Evolutionary conservation across 2,329 filamentous ascomycete species (phyloP), one percentile per base, ranked within the genome.

Genomic region (Penicillium oxalicum): DNA sequence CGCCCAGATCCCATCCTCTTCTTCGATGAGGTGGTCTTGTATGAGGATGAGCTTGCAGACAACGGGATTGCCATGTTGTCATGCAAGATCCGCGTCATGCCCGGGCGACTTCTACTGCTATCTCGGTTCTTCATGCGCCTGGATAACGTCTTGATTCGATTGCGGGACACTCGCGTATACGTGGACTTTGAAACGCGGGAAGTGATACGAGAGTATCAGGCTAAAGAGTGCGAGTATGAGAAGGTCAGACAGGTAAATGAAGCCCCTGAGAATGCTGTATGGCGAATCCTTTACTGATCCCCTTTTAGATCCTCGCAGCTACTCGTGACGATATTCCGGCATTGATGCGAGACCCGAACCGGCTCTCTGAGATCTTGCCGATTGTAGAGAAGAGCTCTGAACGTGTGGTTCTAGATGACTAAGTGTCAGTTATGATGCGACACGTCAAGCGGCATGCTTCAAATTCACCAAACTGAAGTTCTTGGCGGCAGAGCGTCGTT

Each of bases 41-140:
- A 95, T 68, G 93, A 98, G 74, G 94, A 94, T 72, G 93, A 98
- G 75, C 80, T 98, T 40, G 93, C 95, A 52, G 93, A 98, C 70
- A 98, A 98, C 65, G 93, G 93, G 52, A 93, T 97, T 59, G 88
- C 89, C 28, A 79, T 96, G 65, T 77, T 94, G 50, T 94, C 85
- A 53, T 89, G 87, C 70, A 98, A 98, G 75, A 75, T 97, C 44
- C 80, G 93, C 51, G 91, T 97, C 48, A 96, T 97, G 84, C 88
- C 91, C 47, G 82, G 85, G 61, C 79, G 93, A 47, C 83, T 98
- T 71, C 77, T 98, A 47, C 76, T 98, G 52, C 79, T 98, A 3
- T 83, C 82, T 57, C 80, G 93, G 25, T 84, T 96, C 65, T 98
- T 95, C 70, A 88, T 98, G 85, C 80, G 93, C 50, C 76, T 98